Conservation (phyloP, 495 filamentous ascomycete species). For the Neohortaea acidophila region DNA sequence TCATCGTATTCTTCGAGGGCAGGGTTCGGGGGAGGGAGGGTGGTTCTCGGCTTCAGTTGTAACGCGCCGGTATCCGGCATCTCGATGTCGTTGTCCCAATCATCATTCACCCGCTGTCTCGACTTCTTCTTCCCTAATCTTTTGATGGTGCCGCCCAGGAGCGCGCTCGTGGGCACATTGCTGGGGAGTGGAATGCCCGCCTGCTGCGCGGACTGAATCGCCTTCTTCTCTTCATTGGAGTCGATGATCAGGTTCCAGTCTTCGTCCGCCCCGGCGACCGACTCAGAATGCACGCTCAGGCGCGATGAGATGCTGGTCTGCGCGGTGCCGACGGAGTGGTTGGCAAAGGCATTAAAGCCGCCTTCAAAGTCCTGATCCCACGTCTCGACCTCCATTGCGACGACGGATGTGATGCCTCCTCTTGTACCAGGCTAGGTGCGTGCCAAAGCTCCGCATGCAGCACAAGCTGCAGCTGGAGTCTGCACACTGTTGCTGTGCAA, state of each 20-base stretch:
- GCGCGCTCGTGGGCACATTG: slow-evolving; percentile 82
- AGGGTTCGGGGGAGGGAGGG: slow-evolving; percentile 34
- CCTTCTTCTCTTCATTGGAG: slow-evolving; percentile 71
- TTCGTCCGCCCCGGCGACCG: slow-evolving; percentile 48
- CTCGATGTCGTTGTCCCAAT: slow-evolving; percentile 86
- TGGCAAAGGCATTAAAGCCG: slow-evolving; percentile 26
- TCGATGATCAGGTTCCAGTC: slow-evolving; percentile 70
- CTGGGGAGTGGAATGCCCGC: slow-evolving; percentile 85
- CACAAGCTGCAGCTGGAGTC: too few species aligned
- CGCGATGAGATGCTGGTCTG: slow-evolving; percentile 61
- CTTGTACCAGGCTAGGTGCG: too few species aligned
- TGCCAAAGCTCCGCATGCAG: too few species aligned
- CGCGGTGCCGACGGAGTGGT: slow-evolving; percentile 49
- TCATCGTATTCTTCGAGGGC: slow-evolving; percentile 45
- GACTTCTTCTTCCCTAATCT: slow-evolving; percentile 64
- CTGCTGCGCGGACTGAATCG: slow-evolving; percentile 69
- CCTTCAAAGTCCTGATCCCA: slow-evolving; percentile 78
- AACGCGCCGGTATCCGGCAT: slow-evolving; percentile 37
- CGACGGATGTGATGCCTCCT: too few species aligned
- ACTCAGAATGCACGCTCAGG: slow-evolving; percentile 63
- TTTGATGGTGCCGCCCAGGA: slow-evolving; percentile 90
- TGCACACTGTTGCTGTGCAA: too few species aligned
- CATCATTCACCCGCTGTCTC: slow-evolving; percentile 61
- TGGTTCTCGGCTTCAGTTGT: slow-evolving; percentile 32
- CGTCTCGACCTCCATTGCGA: slow-evolving; percentile 39